Conservation (phyloP, 2,329 filamentous ascomycete genomes). For the Fusarium stilboides region DNA sequence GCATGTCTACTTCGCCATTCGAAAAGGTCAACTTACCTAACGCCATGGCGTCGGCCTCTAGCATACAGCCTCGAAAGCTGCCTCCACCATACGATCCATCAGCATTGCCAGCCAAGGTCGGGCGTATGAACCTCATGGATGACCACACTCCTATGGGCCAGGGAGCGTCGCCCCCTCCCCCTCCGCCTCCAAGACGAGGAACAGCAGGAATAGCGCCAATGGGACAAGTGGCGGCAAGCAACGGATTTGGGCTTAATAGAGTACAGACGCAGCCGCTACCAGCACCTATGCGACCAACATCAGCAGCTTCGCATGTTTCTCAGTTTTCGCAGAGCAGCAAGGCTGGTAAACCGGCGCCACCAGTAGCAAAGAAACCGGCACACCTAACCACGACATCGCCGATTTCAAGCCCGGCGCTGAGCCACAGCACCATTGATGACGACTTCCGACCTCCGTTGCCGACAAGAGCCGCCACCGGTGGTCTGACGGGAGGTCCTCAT, state of each 20-base stretch:
- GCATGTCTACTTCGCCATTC: conserved; percentile 72
- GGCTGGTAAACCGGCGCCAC: conserved; percentile 63
- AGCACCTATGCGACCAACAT: conserved; percentile 53
- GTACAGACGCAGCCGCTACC: conserved; percentile 50
- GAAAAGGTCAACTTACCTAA: conserved; percentile 70
- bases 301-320: conserved; percentile 55
- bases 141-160: conserved; percentile 52
- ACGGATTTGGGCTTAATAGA: conserved; percentile 43
- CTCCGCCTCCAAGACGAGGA: conserved; percentile 62
- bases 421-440: conserved; percentile 42
- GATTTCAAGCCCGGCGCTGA: conserved; percentile 41
- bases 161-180: conserved; percentile 61
- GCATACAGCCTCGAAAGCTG: conserved; percentile 64
- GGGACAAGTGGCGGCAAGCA: conserved; percentile 25
- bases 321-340: conserved; percentile 53
- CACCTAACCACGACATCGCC: conserved; percentile 61
- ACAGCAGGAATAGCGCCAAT: conserved; percentile 44
- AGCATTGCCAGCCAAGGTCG: conserved; percentile 62
- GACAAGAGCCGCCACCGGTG: conserved; percentile 41
- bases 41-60: conserved; percentile 61
- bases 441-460: conserved; percentile 49
- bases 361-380: conserved; percentile 75
- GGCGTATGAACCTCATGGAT: conserved; percentile 61
- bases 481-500: conserved; percentile 22
- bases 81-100: conserved; percentile 67